These are phyloP conservation scores for Neurospora discreta DNA, from an alignment of 495 filamentous ascomycete species.

Conservation along the genomic window DNA sequence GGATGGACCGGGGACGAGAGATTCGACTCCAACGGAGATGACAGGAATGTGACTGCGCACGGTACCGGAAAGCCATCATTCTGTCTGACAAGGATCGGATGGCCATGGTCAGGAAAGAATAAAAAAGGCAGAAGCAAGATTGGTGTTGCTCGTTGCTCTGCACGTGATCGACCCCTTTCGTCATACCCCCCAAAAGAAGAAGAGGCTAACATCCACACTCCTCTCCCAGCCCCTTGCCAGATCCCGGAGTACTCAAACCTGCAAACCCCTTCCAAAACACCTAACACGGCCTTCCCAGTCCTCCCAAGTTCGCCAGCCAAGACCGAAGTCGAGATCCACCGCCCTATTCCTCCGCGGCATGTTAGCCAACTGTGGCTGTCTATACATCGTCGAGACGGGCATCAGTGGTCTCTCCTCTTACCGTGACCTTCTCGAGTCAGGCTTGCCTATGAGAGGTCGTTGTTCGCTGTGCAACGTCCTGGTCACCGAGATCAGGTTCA, in stretches of 20 bases:
- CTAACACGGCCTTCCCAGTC: not conserved
- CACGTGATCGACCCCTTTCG: not conserved
- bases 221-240: not conserved
- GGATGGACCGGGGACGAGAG: not conserved
- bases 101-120: not conserved
- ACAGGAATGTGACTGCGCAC: not conserved
- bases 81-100: not conserved
- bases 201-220: not conserved
- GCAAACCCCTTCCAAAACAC: not conserved
- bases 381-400: not conserved
- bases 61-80: not conserved
- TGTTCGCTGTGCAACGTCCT: not conserved
- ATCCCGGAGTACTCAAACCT: not conserved
- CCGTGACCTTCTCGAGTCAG: not conserved
- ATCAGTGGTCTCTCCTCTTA: not conserved
- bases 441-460: not conserved
- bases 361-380: not conserved
- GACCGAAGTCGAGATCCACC: not conserved
- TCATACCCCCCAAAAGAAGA: not conserved
- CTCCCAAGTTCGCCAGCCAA: not conserved
- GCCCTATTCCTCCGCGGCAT: not conserved
- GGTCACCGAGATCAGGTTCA: not conserved
- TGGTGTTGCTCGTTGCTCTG: not conserved
- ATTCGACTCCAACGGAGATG: not conserved
- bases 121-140: not conserved